Conservation (phyloP, 495 filamentous ascomycete species). For the Tuber microsphaerosporum region DNA sequence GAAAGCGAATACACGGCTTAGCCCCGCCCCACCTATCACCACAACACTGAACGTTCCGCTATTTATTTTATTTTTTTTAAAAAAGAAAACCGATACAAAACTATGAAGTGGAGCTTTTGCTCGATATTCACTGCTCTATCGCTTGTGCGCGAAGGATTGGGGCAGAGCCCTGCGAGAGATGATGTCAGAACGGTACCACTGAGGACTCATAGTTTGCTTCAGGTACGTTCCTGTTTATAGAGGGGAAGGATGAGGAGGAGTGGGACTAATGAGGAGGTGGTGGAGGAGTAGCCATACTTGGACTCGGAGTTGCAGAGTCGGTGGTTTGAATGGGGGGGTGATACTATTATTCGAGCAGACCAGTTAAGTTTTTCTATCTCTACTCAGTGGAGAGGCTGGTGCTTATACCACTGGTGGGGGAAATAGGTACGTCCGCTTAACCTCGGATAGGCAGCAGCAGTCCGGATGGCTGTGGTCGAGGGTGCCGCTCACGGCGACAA, state of each 20-base stretch:
- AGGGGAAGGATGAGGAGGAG: constrained; percentile 19
- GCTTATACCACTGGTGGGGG: not conserved
- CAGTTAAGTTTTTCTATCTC: constrained; percentile 52
- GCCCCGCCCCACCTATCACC: not conserved
- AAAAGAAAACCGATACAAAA: not conserved
- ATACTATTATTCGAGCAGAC: constrained; percentile 87
- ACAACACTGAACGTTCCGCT: not conserved
- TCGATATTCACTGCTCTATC: not conserved
- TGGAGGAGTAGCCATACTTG: constrained; percentile 69
- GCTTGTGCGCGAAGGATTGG: constrained; percentile 10
- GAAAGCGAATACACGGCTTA: not conserved
- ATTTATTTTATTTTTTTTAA: not conserved
- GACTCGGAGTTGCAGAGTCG: constrained; percentile 97
- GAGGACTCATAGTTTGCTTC: constrained; percentile 64
- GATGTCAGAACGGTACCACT: constrained; percentile 50
- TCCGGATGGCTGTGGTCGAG: constrained; percentile 88
- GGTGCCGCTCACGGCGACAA: constrained; percentile 91
- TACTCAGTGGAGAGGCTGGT: not conserved
- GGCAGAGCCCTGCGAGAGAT: constrained; percentile 24
- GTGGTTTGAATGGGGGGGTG: constrained; percentile 98
- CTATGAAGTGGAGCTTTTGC: constrained; percentile 3
- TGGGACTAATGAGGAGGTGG: constrained; percentile 8
- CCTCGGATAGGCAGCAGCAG: constrained; percentile 80
- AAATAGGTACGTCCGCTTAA: constrained; percentile 79
- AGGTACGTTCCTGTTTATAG: constrained; percentile 45